Conservation (phyloP, 2,329 filamentous ascomycete genomes). For the Fusarium sp. region DNA sequence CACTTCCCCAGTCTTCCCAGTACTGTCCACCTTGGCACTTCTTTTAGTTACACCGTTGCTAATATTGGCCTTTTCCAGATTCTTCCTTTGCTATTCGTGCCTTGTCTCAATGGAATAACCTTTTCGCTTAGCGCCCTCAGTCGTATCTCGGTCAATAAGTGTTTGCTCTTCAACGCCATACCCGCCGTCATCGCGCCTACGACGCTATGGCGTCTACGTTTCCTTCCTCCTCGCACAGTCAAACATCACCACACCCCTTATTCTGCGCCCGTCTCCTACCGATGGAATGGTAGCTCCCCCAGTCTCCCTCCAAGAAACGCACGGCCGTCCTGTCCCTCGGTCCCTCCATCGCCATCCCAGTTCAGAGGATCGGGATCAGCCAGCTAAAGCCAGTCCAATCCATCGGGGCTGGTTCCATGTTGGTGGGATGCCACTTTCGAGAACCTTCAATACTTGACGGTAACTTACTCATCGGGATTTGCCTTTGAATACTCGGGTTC, state of each 20-base stretch:
- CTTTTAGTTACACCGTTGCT: background rate
- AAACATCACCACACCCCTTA: conserved; percentile 19
- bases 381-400: conserved; percentile 19
- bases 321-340: conserved; percentile 9
- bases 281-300: conserved; percentile 33
- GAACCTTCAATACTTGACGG: background rate
- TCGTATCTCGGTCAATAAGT: conserved; percentile 13
- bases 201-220: conserved; percentile 33
- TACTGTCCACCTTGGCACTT: background rate
- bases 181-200: conserved; percentile 18
- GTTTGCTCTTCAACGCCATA: conserved; percentile 24
- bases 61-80: background rate
- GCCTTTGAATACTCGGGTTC: background rate
- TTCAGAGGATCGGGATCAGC: conserved; percentile 29
- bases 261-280: conserved; percentile 7
- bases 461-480: background rate
- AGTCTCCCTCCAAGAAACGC: background rate
- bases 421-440: conserved; percentile 7
- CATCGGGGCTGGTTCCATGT: conserved; percentile 1
- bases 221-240: conserved; percentile 7
- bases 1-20: background rate
- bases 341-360: conserved; percentile 16
- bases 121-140: conserved; percentile 8
- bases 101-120: background rate
- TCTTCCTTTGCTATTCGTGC: background rate